Conservation (phyloP, 2,329 filamentous ascomycete species). For the Graphilbum fragrans region DNA sequence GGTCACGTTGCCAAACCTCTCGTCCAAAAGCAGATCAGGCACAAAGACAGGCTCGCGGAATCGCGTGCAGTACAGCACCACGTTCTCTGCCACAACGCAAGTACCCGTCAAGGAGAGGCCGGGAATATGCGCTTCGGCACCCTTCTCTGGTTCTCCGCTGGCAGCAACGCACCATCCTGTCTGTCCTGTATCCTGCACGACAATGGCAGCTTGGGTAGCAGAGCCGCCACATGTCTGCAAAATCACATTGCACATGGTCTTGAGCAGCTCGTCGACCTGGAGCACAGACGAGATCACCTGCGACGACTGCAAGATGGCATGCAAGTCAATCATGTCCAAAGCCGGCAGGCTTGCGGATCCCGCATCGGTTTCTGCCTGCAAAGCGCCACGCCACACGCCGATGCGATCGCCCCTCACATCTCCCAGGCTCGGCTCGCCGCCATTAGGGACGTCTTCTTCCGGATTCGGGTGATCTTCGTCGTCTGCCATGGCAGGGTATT, state of each 20-base stretch:
- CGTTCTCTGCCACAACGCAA: constrained; percentile 60
- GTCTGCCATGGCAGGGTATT: constrained; percentile 32
- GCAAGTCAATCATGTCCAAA: constrained; percentile 72
- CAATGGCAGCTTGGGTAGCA: constrained; percentile 60
- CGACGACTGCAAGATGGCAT: constrained; percentile 66
- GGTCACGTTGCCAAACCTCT: constrained; percentile 65
- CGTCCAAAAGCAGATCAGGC: constrained; percentile 60
- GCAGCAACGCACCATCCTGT: constrained; percentile 62
- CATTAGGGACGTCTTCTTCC: constrained; percentile 27
- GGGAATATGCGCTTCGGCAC: constrained; percentile 53
- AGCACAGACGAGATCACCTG: constrained; percentile 72
- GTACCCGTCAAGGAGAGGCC: constrained; percentile 53
- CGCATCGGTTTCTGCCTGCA: constrained; percentile 35
- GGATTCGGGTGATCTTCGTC: constrained; percentile 31
- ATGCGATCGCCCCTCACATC: constrained; percentile 46
- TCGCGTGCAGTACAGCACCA: constrained; percentile 64
- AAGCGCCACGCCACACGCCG: constrained; percentile 51
- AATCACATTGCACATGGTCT: constrained; percentile 74
- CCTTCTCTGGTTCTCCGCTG: constrained; percentile 58
- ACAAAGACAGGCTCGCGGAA: constrained; percentile 67
- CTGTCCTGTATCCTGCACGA: constrained; percentile 55
- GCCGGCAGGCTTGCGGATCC: constrained; percentile 52
- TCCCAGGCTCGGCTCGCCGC: constrained; percentile 17
- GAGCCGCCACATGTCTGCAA: constrained; percentile 62
- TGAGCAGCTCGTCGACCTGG: constrained; percentile 61